Conservation (phyloP, 2,329 filamentous ascomycete genomes). For the Fusarium annulatum region DNA sequence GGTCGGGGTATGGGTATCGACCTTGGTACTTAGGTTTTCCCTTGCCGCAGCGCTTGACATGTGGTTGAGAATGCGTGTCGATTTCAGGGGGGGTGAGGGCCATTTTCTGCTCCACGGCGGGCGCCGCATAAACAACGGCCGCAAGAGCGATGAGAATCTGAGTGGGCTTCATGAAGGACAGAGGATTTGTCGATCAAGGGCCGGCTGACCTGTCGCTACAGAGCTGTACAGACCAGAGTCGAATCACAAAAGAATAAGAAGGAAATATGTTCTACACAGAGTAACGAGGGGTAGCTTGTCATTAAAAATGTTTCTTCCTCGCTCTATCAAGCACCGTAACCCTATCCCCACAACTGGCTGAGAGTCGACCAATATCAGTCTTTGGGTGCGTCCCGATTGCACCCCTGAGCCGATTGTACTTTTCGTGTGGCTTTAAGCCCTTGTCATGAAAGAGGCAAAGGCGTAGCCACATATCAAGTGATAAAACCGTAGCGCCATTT, state of each 20-base stretch:
- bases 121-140: not conserved
- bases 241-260: rapidly evolving
- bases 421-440: not conserved
- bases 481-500: not conserved
- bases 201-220: not conserved
- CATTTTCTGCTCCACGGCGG: not conserved
- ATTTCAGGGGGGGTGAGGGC: not conserved
- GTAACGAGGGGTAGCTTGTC: no score
- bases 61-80: not conserved
- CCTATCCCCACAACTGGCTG: not conserved
- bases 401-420: not conserved
- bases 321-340: not conserved
- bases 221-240: not conserved
- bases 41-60: not conserved
- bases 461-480: not conserved
- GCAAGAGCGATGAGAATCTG: constrained; percentile 1
- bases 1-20: not conserved
- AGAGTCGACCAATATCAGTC: not conserved
- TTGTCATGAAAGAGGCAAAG: not conserved
- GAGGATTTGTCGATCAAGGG: no score
- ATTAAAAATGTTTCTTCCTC: not conserved
- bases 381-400: not conserved
- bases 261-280: not conserved
- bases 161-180: not conserved
- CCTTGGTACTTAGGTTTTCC: not conserved